These are phyloP conservation scores for Rhodosporidiobolus sp. DNA, from an alignment of 768 basidiomycete species.

Conservation along the genomic window DNA sequence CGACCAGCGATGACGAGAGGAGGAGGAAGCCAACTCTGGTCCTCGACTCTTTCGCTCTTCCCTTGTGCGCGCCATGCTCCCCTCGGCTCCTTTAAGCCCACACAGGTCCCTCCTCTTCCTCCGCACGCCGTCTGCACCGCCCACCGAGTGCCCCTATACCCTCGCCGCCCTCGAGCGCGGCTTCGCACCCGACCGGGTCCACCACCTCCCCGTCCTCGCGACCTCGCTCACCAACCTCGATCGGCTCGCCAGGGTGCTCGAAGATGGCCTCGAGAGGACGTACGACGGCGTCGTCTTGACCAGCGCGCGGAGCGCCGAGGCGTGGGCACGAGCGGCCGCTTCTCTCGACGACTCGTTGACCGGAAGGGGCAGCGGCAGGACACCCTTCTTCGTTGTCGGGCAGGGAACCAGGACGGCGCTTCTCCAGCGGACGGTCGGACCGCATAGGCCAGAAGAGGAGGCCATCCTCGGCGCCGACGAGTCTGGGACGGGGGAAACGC, in stretches of 20 bases:
- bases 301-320: conserved; percentile 71
- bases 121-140: conserved; percentile 48
- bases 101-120: conserved; percentile 50
- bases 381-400: conserved; percentile 79
- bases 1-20: too few relatives aligned
- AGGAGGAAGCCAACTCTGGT: not conserved
- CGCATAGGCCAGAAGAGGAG: conserved; percentile 41
- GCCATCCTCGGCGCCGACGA: conserved; percentile 55
- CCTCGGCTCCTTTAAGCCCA: too few relatives aligned
- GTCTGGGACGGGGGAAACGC: conserved; percentile 55
- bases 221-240: conserved; percentile 59
- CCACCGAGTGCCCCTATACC: conserved; percentile 12
- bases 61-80: not conserved
- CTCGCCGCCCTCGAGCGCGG: not conserved
- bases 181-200: not conserved
- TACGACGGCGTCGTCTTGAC: conserved; percentile 70
- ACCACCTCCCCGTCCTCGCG: conserved; percentile 69
- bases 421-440: conserved; percentile 45
- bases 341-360: conserved; percentile 30
- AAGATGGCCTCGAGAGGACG: conserved; percentile 48
- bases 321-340: conserved; percentile 57
- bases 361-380: conserved; percentile 56
- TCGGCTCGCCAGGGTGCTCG: conserved; percentile 52
- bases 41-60: not conserved
- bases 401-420: conserved; percentile 60